Conservation (phyloP, 148 eudicot genomes). For the Spergularia bocconei region DNA sequence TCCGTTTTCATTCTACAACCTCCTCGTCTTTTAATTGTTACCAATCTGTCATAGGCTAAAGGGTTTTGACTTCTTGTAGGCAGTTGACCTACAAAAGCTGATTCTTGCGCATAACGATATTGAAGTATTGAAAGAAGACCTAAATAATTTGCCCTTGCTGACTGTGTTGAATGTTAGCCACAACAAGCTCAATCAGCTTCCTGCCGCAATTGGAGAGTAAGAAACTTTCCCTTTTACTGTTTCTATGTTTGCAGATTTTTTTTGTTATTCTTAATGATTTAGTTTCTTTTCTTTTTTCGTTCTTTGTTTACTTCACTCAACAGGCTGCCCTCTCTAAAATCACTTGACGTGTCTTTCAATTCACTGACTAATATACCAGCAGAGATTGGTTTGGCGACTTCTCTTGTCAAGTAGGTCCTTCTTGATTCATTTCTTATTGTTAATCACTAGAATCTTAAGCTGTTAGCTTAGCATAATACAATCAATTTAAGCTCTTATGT, state of each 20-base stretch:
- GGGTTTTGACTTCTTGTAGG: conserved; percentile 40
- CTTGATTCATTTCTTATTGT: background rate
- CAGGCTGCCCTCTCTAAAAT: conserved; percentile 76
- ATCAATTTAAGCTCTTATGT: background rate
- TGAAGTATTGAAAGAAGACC: conserved; percentile 69
- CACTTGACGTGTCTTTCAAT: conserved; percentile 79
- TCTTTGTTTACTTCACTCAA: conserved; percentile 14
- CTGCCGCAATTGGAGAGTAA: conserved; percentile 94
- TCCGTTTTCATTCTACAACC: background rate
- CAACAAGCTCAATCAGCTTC: conserved; percentile 81
- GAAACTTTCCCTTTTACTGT: conserved; percentile 21
- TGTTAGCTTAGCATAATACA: background rate
- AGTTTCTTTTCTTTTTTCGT: conserved; percentile 13
- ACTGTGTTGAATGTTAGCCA: conserved; percentile 85
- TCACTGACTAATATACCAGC: conserved; percentile 54
- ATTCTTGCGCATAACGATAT: conserved; percentile 92
- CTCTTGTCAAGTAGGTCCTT: conserved; percentile 81
- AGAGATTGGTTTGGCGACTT: conserved; percentile 77
- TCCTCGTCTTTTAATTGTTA: conserved; percentile 1
- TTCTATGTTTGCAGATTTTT: conserved; percentile 3
- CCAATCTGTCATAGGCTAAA: conserved; percentile 1
- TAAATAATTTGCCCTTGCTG: conserved; percentile 63
- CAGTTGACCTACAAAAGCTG: conserved; percentile 93
- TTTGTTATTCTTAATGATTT: conserved; percentile 10
- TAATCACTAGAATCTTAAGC: background rate